Evolutionary conservation across 73 alveolate species (phyloP).

Genomic region (Paramecium caudatum): DNA sequence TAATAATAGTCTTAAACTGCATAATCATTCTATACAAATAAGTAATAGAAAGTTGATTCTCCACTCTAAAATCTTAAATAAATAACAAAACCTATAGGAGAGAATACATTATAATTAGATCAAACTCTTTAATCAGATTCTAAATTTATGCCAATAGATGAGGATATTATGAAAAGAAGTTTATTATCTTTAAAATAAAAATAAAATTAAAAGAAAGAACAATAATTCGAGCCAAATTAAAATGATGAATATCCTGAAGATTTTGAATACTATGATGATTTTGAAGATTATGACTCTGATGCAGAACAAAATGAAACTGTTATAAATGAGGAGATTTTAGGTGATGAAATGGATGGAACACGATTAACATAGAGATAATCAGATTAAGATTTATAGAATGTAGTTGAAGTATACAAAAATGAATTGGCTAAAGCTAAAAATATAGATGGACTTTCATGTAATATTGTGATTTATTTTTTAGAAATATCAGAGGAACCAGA

Average conservation of each 20-base stretch:
- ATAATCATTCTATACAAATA: constrained; percentile 1
- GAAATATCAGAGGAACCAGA: constrained; percentile 45
- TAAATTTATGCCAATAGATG: constrained; percentile 40
- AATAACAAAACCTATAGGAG: background rate
- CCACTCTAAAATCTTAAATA: background rate
- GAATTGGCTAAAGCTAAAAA: constrained; percentile 39
- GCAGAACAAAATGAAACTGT: constrained; percentile 19
- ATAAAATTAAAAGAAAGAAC: background rate
- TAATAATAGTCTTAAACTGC: background rate
- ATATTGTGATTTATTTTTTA: background rate
- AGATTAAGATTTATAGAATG: constrained; percentile 49
- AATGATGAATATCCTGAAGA: constrained; percentile 72
- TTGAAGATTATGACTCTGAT: constrained; percentile 68
- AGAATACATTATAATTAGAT: background rate
- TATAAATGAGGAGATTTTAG: background rate
- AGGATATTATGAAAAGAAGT: constrained; percentile 30
- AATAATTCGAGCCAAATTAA: background rate
- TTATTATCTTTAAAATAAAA: constrained; percentile 17
- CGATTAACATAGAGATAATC: constrained; percentile 43
- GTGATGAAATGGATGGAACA: constrained; percentile 29
- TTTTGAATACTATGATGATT: constrained; percentile 62
- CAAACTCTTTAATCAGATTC: constrained; percentile 16
- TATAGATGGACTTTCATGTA: background rate
- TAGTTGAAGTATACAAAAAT: constrained; percentile 46
- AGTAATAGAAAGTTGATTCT: background rate